Evolutionary conservation across 108 stramenopile genomes (phyloP).

Genomic region (Skeletonema menzelii): DNA sequence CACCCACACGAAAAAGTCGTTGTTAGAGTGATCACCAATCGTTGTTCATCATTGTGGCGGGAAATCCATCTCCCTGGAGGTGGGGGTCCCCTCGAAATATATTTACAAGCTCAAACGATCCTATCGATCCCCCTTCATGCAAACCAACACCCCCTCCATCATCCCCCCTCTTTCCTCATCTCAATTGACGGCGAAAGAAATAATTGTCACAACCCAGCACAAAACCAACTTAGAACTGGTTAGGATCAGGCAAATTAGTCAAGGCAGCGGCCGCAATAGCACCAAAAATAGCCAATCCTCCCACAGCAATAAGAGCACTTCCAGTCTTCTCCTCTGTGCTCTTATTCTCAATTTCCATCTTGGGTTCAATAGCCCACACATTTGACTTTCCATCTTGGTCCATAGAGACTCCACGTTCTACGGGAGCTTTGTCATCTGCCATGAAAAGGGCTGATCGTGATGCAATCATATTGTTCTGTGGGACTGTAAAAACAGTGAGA

Average conservation of each 20-base stretch:
- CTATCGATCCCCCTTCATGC: not conserved
- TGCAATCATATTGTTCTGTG: conserved; percentile 8
- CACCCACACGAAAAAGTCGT: not conserved
- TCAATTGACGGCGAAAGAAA: not conserved
- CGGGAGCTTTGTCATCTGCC: conserved; percentile 16
- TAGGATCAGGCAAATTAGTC: conserved; percentile 85
- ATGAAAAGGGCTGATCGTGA: conserved; percentile 8
- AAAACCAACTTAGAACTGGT: conserved; percentile 80
- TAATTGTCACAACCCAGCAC: not conserved
- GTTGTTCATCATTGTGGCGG: not conserved
- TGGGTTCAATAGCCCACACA: conserved; percentile 98
- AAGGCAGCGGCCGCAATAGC: conserved; percentile 72
- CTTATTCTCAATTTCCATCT: conserved; percentile 88
- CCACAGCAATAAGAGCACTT: conserved; percentile 62
- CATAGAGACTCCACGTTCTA: conserved; percentile 85
- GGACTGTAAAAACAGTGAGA: conserved; percentile 7
- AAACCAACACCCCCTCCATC: not conserved
- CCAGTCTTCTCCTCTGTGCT: conserved; percentile 75
- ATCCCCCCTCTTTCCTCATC: not conserved
- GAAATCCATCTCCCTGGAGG: not conserved
- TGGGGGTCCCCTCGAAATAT: not conserved
- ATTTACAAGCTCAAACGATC: not conserved
- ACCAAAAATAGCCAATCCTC: conserved; percentile 74
- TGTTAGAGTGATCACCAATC: not conserved
- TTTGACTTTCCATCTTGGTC: conserved; percentile 96